Base-by-base conservation (phyloP, 2,329 filamentous ascomycete species). In the Pleoardoris graminearum region DNA sequence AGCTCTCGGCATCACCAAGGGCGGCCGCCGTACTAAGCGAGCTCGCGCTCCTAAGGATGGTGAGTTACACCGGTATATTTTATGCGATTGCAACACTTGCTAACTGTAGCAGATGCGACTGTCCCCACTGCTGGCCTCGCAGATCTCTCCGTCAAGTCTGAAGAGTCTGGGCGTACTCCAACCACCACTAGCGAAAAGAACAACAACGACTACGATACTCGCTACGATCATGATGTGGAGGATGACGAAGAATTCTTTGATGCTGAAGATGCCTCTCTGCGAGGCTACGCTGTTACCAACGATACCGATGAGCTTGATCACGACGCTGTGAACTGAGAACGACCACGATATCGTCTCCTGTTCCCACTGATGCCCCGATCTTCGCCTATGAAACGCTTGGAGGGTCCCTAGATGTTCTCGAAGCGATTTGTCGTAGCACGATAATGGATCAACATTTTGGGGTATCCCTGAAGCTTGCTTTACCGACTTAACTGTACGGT, bases 221-320 rank as follows among this genome's bases (percentile, higher is more conserved):
- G 30, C 17, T 32, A 38, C 27, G 42, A 49, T 19, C 27, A 48
- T 7, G 54, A 55, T 30, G 29, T 17, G 17, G 53, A 54, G 14
- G 54, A 59, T 14, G 57, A 59, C 5, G 57, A 59, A 10, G 54
- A 60, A 48, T 60, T 58, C 54, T 60, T 55, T 39, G 57, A 58
- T 33, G 57, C 57, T 10, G 55, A 60, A 33, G 54, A 57, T 21
- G 38, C 48, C 22, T 44, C 48, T 32, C n/a, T 49, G 4, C 45
- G 25, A 22, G 37, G 29, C 45, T 37, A n/a, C 10, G 21, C 22
- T 14, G 33, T 25, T 7, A 36, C 25, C 7, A 41, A 37, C 19
- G 39, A 44, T 12, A 19, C n/a, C 19, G 45, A 49, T 12, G 43
- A n/a, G 27, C 35, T 47, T 11, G 43, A 52, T 17, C 42, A 52